These are phyloP conservation scores for Microsporum canis DNA, from an alignment of 2,329 filamentous ascomycete species.

Conservation along the genomic window DNA sequence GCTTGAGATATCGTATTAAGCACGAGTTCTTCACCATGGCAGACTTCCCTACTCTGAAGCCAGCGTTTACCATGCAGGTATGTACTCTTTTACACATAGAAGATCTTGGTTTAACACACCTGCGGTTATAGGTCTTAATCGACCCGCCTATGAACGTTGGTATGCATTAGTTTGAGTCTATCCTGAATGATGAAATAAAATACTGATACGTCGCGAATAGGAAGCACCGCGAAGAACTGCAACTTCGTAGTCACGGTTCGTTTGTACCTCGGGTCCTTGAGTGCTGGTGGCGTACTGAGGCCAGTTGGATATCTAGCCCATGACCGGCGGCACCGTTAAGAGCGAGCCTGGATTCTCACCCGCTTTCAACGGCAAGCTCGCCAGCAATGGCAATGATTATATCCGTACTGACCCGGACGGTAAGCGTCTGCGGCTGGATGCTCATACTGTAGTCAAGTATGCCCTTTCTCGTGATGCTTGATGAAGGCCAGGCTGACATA, in stretches of 20 bases:
- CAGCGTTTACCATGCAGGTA: constrained; percentile 33
- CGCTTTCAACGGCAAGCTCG: constrained; percentile 28
- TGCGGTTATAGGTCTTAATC: constrained; percentile 22
- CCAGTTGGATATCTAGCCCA: constrained; percentile 21
- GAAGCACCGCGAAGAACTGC: constrained; percentile 27
- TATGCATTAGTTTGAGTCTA: constrained; percentile 14
- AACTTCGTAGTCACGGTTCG: constrained; percentile 29
- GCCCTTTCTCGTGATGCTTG: background rate
- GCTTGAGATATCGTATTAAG: background rate
- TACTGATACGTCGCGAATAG: constrained; percentile 15
- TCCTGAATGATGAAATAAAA: background rate
- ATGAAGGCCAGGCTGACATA: background rate
- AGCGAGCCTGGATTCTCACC: constrained; percentile 27
- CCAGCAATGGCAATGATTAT: constrained; percentile 33
- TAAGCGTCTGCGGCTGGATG: constrained; percentile 31
- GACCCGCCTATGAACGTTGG: constrained; percentile 23
- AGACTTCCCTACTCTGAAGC: constrained; percentile 29
- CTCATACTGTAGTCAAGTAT: constrained; percentile 32
- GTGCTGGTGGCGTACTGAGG: background rate
- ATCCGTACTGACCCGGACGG: constrained; percentile 33
- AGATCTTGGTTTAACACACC: background rate
- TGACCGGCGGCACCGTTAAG: constrained; percentile 28
- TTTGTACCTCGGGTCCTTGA: background rate
- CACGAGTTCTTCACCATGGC: constrained; percentile 19
- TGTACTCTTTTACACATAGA: constrained; percentile 5